Conservation (phyloP, 2,329 filamentous ascomycete genomes). For the Exophiala sp. region DNA sequence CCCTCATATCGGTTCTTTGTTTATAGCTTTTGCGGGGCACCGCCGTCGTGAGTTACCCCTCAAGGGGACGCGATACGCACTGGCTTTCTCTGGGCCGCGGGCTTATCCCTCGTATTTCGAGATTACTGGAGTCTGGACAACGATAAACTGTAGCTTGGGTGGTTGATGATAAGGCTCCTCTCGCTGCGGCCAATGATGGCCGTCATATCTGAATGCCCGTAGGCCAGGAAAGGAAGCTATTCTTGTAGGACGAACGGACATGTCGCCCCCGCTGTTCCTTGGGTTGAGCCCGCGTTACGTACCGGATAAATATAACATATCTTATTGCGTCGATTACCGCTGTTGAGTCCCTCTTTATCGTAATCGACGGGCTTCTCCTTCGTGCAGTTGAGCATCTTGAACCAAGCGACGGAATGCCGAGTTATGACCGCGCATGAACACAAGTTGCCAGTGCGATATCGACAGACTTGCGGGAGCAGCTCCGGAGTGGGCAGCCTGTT, state of each 20-base stretch:
- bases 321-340: neutral
- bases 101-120: too few relatives aligned
- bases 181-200: constrained; percentile 14
- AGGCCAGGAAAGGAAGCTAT: constrained; percentile 22
- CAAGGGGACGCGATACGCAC: constrained; percentile 15
- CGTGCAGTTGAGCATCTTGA: neutral
- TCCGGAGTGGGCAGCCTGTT: too few relatives aligned
- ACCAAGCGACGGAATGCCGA: neutral
- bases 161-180: constrained; percentile 21
- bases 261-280: constrained; percentile 14
- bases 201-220: neutral
- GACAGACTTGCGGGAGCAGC: too few relatives aligned
- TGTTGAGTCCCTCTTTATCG: constrained; percentile 4
- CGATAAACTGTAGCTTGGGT: constrained; percentile 3
- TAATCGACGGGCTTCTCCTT: constrained; percentile 23
- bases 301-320: neutral
- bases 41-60: constrained; percentile 14
- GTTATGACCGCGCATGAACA: neutral
- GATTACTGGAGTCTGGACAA: neutral
- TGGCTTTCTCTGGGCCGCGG: too few relatives aligned
- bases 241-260: constrained; percentile 21
- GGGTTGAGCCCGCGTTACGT: constrained; percentile 14
- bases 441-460: too few relatives aligned
- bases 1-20: constrained; percentile 12
- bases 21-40: constrained; percentile 23